Conservation (phyloP, 169 alveolate genomes). For the Babesia microti region DNA sequence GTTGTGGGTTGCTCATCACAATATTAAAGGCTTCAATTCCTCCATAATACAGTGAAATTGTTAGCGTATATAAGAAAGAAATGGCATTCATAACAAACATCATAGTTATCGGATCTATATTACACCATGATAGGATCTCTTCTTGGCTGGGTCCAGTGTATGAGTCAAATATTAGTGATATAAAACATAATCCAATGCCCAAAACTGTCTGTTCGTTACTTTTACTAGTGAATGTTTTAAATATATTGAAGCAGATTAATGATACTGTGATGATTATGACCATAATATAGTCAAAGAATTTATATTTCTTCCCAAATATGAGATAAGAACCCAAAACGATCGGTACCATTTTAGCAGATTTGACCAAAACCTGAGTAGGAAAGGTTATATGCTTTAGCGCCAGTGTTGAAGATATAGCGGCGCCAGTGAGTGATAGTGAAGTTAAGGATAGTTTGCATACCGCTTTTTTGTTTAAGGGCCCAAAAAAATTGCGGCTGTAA, state of each 20-base stretch:
- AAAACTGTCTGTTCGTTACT: slow-evolving; percentile 51
- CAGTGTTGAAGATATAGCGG: slow-evolving; percentile 68
- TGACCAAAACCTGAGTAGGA: slow-evolving; percentile 81
- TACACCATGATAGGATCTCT: slow-evolving; percentile 56
- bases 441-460: slow-evolving; percentile 43
- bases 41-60: slow-evolving; percentile 59
- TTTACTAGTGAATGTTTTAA: slow-evolving; percentile 42
- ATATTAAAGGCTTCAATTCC: slow-evolving; percentile 60
- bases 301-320: slow-evolving; percentile 70
- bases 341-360: slow-evolving; percentile 82
- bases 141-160: slow-evolving; percentile 84
- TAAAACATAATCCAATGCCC: slow-evolving; percentile 64
- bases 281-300: slow-evolving; percentile 75
- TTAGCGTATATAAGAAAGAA: slow-evolving; percentile 51
- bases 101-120: slow-evolving; percentile 60
- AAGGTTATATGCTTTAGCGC: slow-evolving; percentile 72
- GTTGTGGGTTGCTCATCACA: slow-evolving; percentile 33
- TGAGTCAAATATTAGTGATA: slow-evolving; percentile 77
- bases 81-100: slow-evolving; percentile 71
- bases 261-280: slow-evolving; percentile 71
- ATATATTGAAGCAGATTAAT: slow-evolving; percentile 62
- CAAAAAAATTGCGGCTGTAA: slow-evolving; percentile 12
- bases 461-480: slow-evolving; percentile 6
- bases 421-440: slow-evolving; percentile 59
- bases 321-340: slow-evolving; percentile 73